Conservation (phyloP, 2,329 filamentous ascomycete genomes). For the Colletotrichum shisoi region DNA sequence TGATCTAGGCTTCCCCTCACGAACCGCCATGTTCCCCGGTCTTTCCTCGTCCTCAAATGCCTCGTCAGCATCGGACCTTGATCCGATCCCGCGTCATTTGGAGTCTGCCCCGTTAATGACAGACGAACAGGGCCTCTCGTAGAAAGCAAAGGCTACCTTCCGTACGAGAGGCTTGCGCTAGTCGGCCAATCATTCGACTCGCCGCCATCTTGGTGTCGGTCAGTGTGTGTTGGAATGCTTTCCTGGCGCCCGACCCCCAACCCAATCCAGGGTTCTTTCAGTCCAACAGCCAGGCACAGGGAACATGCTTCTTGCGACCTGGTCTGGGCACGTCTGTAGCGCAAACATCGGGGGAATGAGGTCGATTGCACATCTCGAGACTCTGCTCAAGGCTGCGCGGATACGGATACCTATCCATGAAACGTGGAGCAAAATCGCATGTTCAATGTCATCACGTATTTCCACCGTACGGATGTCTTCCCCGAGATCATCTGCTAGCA, state of each 20-base stretch:
- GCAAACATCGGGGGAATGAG: conserved; percentile 33
- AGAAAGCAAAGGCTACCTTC: conserved; percentile 13
- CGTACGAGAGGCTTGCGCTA: conserved; percentile 20
- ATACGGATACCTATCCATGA: not conserved
- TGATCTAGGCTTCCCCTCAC: conserved; percentile 23
- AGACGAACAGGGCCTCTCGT: conserved; percentile 2
- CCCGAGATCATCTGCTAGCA: conserved; percentile 9
- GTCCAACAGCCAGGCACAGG: conserved; percentile 33
- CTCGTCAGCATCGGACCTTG: conserved; percentile 21
- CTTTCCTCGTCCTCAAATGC: not conserved
- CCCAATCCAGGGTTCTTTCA: conserved; percentile 20
- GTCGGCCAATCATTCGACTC: conserved; percentile 6
- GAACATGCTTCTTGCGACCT: conserved; percentile 23
- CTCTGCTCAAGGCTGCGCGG: not conserved
- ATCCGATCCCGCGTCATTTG: conserved; percentile 16
- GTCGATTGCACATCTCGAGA: not conserved
- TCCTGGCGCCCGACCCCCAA: conserved; percentile 10
- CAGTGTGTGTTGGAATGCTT: conserved; percentile 24
- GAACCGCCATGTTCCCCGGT: conserved; percentile 28
- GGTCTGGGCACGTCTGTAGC: conserved; percentile 9
- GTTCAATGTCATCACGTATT: conserved; percentile 7
- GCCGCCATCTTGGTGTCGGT: conserved; percentile 13
- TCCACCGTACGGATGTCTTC: conserved; percentile 10
- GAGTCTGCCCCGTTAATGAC: conserved; percentile 9
- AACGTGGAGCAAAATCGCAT: conserved; percentile 15